Percentiles rank a stretch among this genome's conserved stretches.
Conservation (phyloP, 768 basidiomycete species). For the Mycena albidolilacea region DNA sequence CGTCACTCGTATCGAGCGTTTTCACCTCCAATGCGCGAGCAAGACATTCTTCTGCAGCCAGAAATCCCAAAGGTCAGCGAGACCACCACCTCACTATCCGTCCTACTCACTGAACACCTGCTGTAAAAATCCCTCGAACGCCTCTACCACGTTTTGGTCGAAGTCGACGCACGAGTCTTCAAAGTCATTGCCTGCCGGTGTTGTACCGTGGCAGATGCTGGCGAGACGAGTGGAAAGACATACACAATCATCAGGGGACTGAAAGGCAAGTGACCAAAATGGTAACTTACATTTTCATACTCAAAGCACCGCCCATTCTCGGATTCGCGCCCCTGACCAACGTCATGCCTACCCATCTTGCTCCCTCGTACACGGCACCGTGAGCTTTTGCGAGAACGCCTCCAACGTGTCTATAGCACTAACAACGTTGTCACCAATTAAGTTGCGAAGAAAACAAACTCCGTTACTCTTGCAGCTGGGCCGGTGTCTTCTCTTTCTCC, state of each 20-base stretch:
- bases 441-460: too few species aligned
- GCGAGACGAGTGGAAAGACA: too few species aligned
- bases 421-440: too few species aligned
- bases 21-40: too few species aligned
- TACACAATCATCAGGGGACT: not conserved
- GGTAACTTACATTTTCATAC: constrained; percentile 17
- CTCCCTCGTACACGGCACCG: not conserved
- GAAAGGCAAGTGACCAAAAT: not conserved
- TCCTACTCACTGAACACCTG: not conserved
- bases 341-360: constrained; percentile 12
- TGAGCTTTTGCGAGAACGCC: not conserved
- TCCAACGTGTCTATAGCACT: constrained; percentile 4
- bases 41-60: too few species aligned
- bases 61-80: too few species aligned
- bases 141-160: not conserved
- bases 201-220: constrained; percentile 22
- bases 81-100: too few species aligned
- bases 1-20: too few species aligned
- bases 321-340: constrained; percentile 15
- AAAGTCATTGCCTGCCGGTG: constrained; percentile 24
- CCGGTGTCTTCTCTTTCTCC: not conserved
- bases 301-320: constrained; percentile 5
- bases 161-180: constrained; percentile 12
- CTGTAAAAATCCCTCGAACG: constrained; percentile 2
- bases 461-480: not conserved